phyloP scores from a whole-genome alignment of 768 basidiomycete genomes.

The Heimioporus sp. region DNA sequence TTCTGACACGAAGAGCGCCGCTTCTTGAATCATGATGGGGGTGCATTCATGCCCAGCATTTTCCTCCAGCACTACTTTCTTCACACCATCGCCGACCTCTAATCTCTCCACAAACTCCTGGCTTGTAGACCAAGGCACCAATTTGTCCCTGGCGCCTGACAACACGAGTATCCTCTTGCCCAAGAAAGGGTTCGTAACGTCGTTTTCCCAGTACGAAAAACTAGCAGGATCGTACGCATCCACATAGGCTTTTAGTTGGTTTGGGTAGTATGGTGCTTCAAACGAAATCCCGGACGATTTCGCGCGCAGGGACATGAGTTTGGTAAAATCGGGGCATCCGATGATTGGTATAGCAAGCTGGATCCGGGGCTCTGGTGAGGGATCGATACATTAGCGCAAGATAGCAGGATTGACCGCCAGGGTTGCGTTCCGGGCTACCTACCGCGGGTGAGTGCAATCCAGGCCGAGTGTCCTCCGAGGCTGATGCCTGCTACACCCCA shows the following conservation, averaged over 20 bases:
- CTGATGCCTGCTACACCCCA: conserved; percentile 79
- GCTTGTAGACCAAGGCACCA: conserved; percentile 67
- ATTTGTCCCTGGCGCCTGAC: conserved; percentile 58
- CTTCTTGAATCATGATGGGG: conserved; percentile 53
- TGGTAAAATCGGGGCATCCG: conserved; percentile 69
- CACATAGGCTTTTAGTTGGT: conserved; percentile 49
- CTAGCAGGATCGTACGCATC: conserved; percentile 43
- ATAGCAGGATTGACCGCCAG: not conserved
- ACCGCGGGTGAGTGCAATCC: conserved; percentile 61
- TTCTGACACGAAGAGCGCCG: conserved; percentile 29
- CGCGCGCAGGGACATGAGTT: conserved; percentile 59
- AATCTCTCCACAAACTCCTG: conserved; percentile 54
- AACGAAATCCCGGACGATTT: conserved; percentile 39
- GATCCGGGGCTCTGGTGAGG: conserved; percentile 42
- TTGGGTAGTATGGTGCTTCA: conserved; percentile 56
- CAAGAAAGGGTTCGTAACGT: conserved; percentile 53
- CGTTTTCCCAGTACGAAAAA: conserved; percentile 39
- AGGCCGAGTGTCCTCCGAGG: conserved; percentile 83
- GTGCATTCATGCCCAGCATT: conserved; percentile 65
- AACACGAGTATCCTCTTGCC: conserved; percentile 76
- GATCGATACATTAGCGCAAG: not conserved
- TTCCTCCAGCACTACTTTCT: conserved; percentile 52
- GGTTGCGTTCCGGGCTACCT: conserved; percentile 1
- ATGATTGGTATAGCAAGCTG: conserved; percentile 51
- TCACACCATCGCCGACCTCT: conserved; percentile 55